phyloP scores from a whole-genome alignment of 345 rosid species.

The Gossypium raimondii region DNA sequence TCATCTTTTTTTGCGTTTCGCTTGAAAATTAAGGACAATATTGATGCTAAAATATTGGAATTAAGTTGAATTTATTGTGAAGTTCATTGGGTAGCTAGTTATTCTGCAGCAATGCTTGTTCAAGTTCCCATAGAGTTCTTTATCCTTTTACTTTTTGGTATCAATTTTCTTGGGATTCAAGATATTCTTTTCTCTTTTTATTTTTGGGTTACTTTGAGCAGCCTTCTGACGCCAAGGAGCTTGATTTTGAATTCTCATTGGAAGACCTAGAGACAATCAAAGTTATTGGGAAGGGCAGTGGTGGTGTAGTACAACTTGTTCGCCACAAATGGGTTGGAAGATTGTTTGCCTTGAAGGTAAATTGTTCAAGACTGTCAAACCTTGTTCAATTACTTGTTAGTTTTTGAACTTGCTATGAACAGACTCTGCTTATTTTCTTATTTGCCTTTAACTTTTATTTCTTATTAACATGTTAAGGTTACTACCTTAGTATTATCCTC shows the following conservation, averaged over 20 bases:
- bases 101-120: background rate
- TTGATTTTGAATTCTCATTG: constrained; percentile 73
- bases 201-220: constrained; percentile 22
- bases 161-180: constrained; percentile 12
- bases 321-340: constrained; percentile 90
- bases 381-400: background rate
- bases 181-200: constrained; percentile 2
- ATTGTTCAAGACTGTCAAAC: background rate
- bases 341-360: constrained; percentile 86
- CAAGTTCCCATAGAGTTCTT: background rate
- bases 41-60: no score
- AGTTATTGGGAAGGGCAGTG: constrained; percentile 97
- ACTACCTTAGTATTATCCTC: background rate
- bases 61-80: no score
- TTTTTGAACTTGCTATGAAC: constrained; percentile 1
- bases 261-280: constrained; percentile 88
- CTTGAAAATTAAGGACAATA: no score
- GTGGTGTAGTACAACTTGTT: constrained; percentile 92
- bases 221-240: constrained; percentile 72
- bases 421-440: background rate
- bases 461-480: background rate
- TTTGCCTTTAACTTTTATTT: background rate
- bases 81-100: background rate
- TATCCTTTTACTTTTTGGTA: background rate
- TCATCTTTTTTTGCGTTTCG: no score